Percentiles rank a stretch among this genome's conserved stretches.
phyloP scores from a whole-genome alignment of 2,329 filamentous ascomycete species.

The Colletotrichum cordylinicola region DNA sequence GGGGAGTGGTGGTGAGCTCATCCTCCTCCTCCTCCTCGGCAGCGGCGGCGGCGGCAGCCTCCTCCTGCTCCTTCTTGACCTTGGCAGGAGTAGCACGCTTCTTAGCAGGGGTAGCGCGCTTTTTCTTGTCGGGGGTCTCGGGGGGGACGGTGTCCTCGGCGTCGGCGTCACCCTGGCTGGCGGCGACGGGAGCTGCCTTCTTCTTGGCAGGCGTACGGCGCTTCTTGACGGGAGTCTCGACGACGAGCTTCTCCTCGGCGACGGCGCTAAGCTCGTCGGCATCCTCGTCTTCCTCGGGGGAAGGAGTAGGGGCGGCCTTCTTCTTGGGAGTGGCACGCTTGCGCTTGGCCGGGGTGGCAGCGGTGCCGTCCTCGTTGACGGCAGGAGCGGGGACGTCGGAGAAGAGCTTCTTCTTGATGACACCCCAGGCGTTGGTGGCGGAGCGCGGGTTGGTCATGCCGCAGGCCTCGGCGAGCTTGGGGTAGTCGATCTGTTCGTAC shows the following conservation, averaged over 20 bases:
- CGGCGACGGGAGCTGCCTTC: neutral
- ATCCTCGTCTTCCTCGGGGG: neutral
- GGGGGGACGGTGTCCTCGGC: neutral
- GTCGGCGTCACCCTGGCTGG: neutral
- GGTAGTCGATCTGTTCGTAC: conserved; percentile 29
- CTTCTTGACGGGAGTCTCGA: conserved; percentile 14
- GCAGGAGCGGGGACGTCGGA: neutral
- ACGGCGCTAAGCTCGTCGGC: neutral
- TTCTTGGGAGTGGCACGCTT: conserved; percentile 18
- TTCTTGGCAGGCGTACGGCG: conserved; percentile 2
- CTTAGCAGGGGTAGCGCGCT: neutral
- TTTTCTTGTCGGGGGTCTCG: conserved; percentile 19
- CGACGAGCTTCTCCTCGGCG: conserved; percentile 12
- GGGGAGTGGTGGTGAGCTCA: neutral
- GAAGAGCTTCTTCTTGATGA: conserved; percentile 32
- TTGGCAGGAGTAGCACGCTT: neutral
- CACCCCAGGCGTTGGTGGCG: conserved; percentile 29
- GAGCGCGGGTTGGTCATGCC: conserved; percentile 28
- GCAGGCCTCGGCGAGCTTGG: conserved; percentile 24
- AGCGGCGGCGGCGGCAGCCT: neutral
- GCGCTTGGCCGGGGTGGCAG: conserved; percentile 22
- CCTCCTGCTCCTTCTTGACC: neutral
- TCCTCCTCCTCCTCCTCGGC: neutral
- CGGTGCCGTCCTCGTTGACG: conserved; percentile 2
- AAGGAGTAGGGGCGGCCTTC: neutral